phyloP scores from a whole-genome alignment of 495 filamentous ascomycete species.

The Zalerion maritima region DNA sequence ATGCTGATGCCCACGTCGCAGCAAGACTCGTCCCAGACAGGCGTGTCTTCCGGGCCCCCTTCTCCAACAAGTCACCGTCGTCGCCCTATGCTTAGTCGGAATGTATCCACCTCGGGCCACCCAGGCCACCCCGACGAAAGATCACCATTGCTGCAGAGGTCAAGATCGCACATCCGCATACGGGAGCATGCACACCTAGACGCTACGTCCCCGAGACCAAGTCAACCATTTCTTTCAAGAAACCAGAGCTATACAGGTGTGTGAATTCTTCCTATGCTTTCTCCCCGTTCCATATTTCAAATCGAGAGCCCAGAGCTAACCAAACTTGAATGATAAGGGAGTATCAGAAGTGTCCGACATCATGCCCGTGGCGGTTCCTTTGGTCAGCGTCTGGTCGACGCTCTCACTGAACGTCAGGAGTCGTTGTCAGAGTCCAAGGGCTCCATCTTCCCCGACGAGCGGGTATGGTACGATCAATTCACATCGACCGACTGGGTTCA shows the following conservation, averaged over 20 bases:
- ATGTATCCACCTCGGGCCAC: constrained; percentile 18
- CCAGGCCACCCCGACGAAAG: constrained; percentile 30
- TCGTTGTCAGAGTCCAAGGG: constrained; percentile 44
- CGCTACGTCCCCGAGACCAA: constrained; percentile 8
- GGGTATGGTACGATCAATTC: constrained; percentile 98
- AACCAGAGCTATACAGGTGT: constrained; percentile 33
- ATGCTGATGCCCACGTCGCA: constrained; percentile 1
- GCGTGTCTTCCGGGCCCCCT: constrained; percentile 9
- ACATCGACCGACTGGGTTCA: constrained; percentile 98
- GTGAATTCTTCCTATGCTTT: no score
- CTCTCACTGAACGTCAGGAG: constrained; percentile 29
- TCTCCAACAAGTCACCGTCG: constrained; percentile 9
- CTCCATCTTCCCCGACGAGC: constrained; percentile 56
- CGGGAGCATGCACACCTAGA: constrained; percentile 22
- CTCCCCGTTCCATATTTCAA: no score
- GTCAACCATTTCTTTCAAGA: constrained; percentile 25
- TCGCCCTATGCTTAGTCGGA: constrained; percentile 8
- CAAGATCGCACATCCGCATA: constrained; percentile 27
- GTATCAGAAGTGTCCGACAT: constrained; percentile 39
- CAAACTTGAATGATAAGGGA: constrained; percentile 17
- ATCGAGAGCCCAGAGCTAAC: no score
- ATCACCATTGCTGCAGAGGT: constrained; percentile 26
- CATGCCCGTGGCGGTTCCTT: constrained; percentile 55
- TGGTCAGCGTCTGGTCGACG: constrained; percentile 36
- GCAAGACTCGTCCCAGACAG: constrained; percentile 3